Evolutionary conservation across 1,139 yeast genomes (phyloP).

Genomic region (Lodderomyces jiufengensis): DNA sequence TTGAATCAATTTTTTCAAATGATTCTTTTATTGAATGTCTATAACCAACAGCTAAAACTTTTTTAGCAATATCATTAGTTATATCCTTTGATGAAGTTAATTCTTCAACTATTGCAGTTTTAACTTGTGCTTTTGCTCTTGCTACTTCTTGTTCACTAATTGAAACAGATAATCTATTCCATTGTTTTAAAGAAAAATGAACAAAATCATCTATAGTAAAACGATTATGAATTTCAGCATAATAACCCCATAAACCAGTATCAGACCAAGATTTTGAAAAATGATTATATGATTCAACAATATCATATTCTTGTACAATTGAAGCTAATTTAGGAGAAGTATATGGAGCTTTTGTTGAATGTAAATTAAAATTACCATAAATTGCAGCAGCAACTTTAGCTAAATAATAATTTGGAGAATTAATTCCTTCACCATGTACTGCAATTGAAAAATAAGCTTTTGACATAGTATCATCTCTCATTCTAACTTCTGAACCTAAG

Average conservation of each 20-base stretch:
- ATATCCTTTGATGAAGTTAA: slow-evolving; percentile 46
- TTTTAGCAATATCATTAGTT: slow-evolving; percentile 57
- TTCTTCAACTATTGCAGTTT: slow-evolving; percentile 52
- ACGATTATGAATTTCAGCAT: slow-evolving; percentile 60
- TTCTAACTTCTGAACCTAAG: slow-evolving; percentile 81
- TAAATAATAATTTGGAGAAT: slow-evolving; percentile 62
- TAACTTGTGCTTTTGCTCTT: slow-evolving; percentile 64
- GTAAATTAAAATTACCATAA: slow-evolving; percentile 57
- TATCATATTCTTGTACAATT: slow-evolving; percentile 66
- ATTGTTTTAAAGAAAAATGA: slow-evolving; percentile 77
- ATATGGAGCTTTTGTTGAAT: slow-evolving; percentile 54
- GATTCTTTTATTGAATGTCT: slow-evolving; percentile 59
- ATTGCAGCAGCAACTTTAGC: slow-evolving; percentile 73
- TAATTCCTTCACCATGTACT: slow-evolving; percentile 63
- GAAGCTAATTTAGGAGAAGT: slow-evolving; percentile 86
- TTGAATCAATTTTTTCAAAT: slow-evolving; percentile 58
- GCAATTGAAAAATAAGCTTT: slow-evolving; percentile 75
- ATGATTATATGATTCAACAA: slow-evolving; percentile 68
- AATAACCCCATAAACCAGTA: slow-evolving; percentile 81
- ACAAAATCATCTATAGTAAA: slow-evolving; percentile 64
- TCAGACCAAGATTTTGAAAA: slow-evolving; percentile 71
- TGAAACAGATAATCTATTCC: slow-evolving; percentile 79
- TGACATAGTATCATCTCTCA: slow-evolving; percentile 84
- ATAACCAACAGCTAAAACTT: slow-evolving; percentile 59
- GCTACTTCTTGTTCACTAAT: slow-evolving; percentile 74